Percentiles rank a stretch among this genome's conserved stretches.
These are phyloP conservation scores for Botrytis elliptica DNA, from an alignment of 2,329 filamentous ascomycete genomes.

Conservation along the genomic window DNA sequence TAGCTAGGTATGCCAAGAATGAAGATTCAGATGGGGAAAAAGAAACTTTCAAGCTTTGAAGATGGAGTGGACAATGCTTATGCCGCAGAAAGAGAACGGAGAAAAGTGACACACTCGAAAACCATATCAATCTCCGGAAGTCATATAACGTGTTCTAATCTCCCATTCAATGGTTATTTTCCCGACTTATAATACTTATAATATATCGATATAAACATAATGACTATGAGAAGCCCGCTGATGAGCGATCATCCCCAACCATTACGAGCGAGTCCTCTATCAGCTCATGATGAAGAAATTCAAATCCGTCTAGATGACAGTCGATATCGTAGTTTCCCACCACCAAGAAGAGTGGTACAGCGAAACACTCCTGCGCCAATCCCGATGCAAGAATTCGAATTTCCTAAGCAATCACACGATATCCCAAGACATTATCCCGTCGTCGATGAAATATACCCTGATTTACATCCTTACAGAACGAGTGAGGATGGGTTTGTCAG, in stretches of 20 bases:
- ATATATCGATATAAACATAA: background rate
- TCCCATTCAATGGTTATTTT: background rate
- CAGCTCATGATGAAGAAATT: background rate
- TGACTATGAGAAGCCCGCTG: background rate
- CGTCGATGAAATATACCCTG: background rate
- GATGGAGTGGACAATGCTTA: background rate
- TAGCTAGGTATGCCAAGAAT: background rate
- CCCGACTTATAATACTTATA: background rate
- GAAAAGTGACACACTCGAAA: background rate
- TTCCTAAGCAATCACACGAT: background rate
- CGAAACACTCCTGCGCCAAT: background rate
- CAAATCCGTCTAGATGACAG: background rate
- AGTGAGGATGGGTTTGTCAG: background rate
- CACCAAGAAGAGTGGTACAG: background rate
- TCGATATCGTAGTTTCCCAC: background rate
- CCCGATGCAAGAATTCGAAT: background rate
- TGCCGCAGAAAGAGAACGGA: background rate
- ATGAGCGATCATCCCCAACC: background rate
- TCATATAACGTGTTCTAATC: background rate
- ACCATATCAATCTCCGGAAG: background rate
- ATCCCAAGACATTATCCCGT: background rate
- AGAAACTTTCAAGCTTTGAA: background rate
- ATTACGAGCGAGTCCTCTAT: background rate
- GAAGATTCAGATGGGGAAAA: background rate
- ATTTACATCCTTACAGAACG: conserved; percentile 3